Evolutionary conservation across 371 early-diverging fungal species (phyloP), one percentile per base, ranked within the genome.

Genomic region (Mucor saturninus): DNA sequence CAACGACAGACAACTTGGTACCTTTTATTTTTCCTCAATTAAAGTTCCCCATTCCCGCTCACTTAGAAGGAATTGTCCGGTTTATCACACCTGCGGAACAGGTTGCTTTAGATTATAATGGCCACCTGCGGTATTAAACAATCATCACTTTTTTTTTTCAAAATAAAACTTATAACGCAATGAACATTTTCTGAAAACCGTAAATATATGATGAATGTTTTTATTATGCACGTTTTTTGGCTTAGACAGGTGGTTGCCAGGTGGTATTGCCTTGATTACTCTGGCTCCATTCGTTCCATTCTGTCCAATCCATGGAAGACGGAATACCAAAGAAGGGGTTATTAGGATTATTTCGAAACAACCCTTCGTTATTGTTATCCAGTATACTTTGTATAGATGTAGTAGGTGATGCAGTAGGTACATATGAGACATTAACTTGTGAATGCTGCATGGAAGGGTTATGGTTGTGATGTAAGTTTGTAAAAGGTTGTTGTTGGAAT

Each of bases 291-390:
- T 79, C 74, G 9, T 71, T 66, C 77, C 77, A 77, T 42, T 77
- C 81, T 1, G 75, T 68, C 76, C 81, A 80, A 42, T 80, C 77
- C 69, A 75, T 75, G 0, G 77, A 77, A 10, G 76, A 56, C 13
- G 81, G 81, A 11, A 80, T 72, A 26, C 73, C 69, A 57, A 72
- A 77, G 59, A 80, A 80, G 0, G 81, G 77, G 56, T 80, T 80
- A 46, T 75, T 70, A 31, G 81, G 81, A 13, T 71, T 73, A 39
- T 77, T 74, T 29, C 72, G 70, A 51, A 80, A 80, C 13, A 74
- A 35, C 3, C 70, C 61, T 54, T 65, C 70, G 38, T 57, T 67
- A 35, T 45, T 62, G 32, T 53, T 56, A 54, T 61, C 54, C 15
- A 57, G 43, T 39, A 64, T 38, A 26, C 39, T 45, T 35, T 53